Conservation (phyloP, 305 asterid genomes). For the Solanum hybrid region DNA sequence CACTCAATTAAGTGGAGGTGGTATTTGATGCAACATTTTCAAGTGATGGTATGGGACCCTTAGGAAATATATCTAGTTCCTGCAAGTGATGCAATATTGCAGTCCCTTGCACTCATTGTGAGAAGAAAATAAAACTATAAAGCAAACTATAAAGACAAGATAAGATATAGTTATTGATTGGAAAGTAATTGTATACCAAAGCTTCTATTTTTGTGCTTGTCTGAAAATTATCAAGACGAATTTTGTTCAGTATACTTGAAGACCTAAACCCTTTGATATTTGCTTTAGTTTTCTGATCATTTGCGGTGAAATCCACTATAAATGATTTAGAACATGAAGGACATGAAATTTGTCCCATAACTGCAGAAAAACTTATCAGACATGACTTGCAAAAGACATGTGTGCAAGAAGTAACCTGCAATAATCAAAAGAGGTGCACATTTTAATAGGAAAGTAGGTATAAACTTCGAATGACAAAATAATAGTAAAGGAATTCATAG, state of each 20-base stretch:
- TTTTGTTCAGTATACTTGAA: conserved; percentile 74
- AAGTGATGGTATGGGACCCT: not conserved
- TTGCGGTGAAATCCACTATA: conserved; percentile 65
- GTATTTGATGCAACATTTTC: not conserved
- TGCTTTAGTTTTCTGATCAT: conserved; percentile 33
- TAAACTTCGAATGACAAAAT: not conserved
- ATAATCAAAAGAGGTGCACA: conserved; percentile 1
- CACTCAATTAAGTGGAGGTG: not conserved
- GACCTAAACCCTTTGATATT: conserved; percentile 65
- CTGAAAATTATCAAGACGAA: conserved; percentile 61
- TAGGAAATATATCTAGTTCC: not conserved
- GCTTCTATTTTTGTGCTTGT: conserved; percentile 92
- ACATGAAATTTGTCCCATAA: conserved; percentile 54
- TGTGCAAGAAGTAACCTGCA: conserved; percentile 62
- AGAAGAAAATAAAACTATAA: not conserved
- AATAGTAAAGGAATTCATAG: not conserved
- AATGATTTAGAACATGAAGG: conserved; percentile 75
- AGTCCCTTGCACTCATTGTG: not conserved
- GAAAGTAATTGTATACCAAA: conserved; percentile 37
- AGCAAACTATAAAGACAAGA: not conserved
- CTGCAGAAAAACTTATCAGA: conserved; percentile 53
- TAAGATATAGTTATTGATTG: not conserved
- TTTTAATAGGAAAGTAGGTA: not conserved
- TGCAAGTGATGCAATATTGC: not conserved
- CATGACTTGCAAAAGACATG: conserved; percentile 80